Evolutionary conservation across 192 early-diverging fungal species (phyloP).

Genomic region (Coemansia reversa): DNA sequence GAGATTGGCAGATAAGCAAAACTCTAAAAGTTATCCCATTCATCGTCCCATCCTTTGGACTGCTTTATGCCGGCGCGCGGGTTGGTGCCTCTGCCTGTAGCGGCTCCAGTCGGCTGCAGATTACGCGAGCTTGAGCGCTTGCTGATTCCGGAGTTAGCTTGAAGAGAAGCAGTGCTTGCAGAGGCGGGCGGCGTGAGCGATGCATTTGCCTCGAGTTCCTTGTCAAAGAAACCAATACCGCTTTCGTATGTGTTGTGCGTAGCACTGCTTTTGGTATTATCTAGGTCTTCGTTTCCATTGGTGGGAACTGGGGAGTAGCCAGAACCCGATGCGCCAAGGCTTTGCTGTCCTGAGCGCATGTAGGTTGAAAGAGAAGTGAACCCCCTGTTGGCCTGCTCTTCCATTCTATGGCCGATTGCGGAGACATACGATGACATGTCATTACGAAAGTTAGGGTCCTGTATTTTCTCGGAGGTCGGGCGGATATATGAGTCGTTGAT

Average conservation of each 20-base stretch:
- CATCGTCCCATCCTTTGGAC: conserved; percentile 31
- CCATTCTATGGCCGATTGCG: conserved; percentile 48
- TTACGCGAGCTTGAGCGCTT: conserved; percentile 20
- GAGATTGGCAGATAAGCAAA: too few species aligned
- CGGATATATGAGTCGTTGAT: conserved; percentile 68
- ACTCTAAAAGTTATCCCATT: conserved; percentile 44
- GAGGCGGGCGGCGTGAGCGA: conserved; percentile 29
- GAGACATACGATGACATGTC: conserved; percentile 64
- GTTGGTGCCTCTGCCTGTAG: conserved; percentile 1
- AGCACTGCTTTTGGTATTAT: background rate
- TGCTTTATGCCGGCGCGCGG: conserved; percentile 20
- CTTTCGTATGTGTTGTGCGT: conserved; percentile 2
- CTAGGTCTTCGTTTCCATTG: background rate
- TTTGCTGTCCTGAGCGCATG: conserved; percentile 33
- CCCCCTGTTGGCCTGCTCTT: conserved; percentile 36
- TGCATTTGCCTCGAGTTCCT: conserved; percentile 17
- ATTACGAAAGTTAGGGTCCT: conserved; percentile 65
- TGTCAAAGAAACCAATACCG: conserved; percentile 36
- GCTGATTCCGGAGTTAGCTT: conserved; percentile 2
- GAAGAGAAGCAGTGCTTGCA: conserved; percentile 3
- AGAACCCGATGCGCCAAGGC: conserved; percentile 5
- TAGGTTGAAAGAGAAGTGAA: conserved; percentile 37
- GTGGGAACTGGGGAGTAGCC: conserved; percentile 29
- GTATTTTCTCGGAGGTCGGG: conserved; percentile 61
- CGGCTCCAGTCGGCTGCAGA: conserved; percentile 5